Base-by-base conservation (phyloP, 352 stramenopile genomes). In the Phytophthora fragariae region DNA sequence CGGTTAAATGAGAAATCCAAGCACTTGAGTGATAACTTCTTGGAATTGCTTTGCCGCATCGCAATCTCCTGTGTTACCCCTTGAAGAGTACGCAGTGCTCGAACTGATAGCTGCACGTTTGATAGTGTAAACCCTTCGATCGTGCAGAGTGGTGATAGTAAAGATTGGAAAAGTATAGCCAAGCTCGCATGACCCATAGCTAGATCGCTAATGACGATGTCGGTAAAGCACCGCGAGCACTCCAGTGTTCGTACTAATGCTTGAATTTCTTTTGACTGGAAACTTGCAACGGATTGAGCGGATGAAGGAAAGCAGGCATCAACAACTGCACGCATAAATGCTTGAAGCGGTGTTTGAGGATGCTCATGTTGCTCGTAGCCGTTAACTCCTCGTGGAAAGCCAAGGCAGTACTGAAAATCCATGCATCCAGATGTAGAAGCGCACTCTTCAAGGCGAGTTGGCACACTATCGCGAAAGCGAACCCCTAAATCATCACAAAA, bases 1-100 rank as follows among this genome's bases (percentile, higher is more conserved):
- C 56, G 29, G 49, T 95, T 93, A 67, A 90, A 91, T 35, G 88
- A 95, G 17, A 93, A 68, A 33, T 95, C 81, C 5, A 93, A 57
- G 1, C 73, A 74, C 3, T 77, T 72, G 12, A 95, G 72, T 14
- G 68, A 68, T 8, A 82, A n/a, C n/a, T 63, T 60, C 44, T 68
- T 24, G 1, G 70, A 31, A 8, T 33, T 14, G 12, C 53, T 57
- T 19, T 65, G 66, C 21, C 85, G 81, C 55, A 92, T 87, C 14
- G 77, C 84, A 1, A 83, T 88, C 57, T 90, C 80, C 5, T 90
- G 70, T 9, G 89, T 79, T 0, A 89, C 75, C 41, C 90, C 67
- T 49, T 92, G 82, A 7, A 94, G 67, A 12, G 80, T 80, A 3
- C 73, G 71, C 5, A 94, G 65, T 5, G 81, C 75, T 47, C 62